Conservation (phyloP, 345 rosid species). For the Heritiera littoralis region DNA sequence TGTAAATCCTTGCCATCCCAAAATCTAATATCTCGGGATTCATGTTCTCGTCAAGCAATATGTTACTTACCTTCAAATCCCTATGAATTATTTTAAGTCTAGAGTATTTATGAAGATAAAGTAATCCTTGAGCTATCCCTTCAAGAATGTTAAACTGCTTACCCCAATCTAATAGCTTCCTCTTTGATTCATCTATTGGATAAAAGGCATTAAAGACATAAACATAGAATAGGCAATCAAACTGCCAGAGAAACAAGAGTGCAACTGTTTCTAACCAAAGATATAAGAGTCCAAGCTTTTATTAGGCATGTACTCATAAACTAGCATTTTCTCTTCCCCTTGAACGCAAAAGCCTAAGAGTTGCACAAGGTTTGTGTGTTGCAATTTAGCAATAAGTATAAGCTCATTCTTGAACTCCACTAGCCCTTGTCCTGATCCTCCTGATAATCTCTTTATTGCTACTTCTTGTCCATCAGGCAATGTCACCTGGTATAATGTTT, state of each 20-base stretch:
- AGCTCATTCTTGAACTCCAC: conserved; percentile 7
- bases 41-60: conserved; percentile 7
- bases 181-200: not conserved
- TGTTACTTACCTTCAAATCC: conserved; percentile 3
- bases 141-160: conserved; percentile 3
- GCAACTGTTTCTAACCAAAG: not conserved
- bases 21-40: conserved; percentile 15
- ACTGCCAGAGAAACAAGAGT: not conserved
- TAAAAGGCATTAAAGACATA: not conserved
- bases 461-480: conserved; percentile 6
- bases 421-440: conserved; percentile 5
- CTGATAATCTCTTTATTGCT: conserved; percentile 14
- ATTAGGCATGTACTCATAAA: conserved; percentile 12
- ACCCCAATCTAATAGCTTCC: not conserved
- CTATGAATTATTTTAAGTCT: conserved; percentile 7
- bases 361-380: conserved; percentile 7
- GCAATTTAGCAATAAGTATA: conserved; percentile 1
- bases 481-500: not conserved
- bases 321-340: conserved; percentile 12
- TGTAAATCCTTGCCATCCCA: not conserved
- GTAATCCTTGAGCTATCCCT: conserved; percentile 16
- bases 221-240: not conserved
- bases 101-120: conserved; percentile 13
- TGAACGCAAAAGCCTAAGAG: conserved; percentile 9
- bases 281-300: conserved; percentile 9